Base-by-base conservation (phyloP, 257 asterid genomes). In the Nicotiana knightiana region DNA sequence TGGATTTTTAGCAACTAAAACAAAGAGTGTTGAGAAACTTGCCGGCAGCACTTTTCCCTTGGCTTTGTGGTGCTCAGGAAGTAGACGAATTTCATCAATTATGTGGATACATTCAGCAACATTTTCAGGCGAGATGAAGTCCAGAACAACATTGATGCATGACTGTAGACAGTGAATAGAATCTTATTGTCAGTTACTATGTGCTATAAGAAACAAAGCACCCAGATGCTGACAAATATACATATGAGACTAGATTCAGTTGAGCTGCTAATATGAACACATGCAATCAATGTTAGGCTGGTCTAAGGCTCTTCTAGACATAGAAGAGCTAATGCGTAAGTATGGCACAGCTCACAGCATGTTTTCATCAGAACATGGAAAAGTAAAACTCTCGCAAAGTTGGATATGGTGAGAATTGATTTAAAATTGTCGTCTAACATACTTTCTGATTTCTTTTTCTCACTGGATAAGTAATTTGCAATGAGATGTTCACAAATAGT, bases 81-180 rank as follows among this genome's bases (percentile, higher is more conserved):
- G 98, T 73, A 84, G 89, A 55, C 97, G 97, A 55, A 96, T 94
- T 87, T 96, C 98, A 65, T 96, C 97, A 76, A 84, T 88, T 90
- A 94, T 61, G 81, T 90, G 89, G 66, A 93, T 84, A 87, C 98
- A 93, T 82, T 89, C 95, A 28, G 93, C 80, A 51, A 90, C 92
- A 87, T 86, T 96, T 89, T 96, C 99, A 11, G 99, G 99, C 15
- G 99, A 96, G 88, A 94, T 87, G 91, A 96, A 96, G 90, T 94
- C 94, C 90, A 94, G 57, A 67, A 92, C 94, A 64, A 94, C 84
- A 79, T 86, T 91, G 76, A 94, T 93, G 61, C 97, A 94, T 32
- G 99, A 90, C 99, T 96, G 95, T 33, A 85, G 87, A 77, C 68
- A 53, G 28, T 17, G 75, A 59, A 62, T 46, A 26, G 10, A 58